These are phyloP conservation scores for Amylostereum areolatum DNA, from an alignment of 1,284 basidiomycete species.

Conservation along the genomic window DNA sequence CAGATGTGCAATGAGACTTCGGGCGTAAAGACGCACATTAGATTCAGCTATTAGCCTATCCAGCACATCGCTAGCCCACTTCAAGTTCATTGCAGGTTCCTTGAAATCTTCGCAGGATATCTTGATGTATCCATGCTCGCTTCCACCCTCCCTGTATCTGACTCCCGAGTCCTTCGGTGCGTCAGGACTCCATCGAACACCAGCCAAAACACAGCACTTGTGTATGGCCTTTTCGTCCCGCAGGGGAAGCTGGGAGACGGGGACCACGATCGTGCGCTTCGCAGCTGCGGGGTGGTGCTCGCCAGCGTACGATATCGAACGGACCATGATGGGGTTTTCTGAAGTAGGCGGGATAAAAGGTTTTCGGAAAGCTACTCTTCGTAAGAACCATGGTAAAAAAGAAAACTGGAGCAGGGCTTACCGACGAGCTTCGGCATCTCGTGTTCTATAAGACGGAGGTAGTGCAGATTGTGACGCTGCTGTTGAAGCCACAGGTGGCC, in stretches of 20 bases:
- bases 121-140: conserved; percentile 75
- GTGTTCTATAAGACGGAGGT: conserved; percentile 77
- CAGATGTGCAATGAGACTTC: conserved; percentile 1
- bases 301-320: conserved; percentile 72
- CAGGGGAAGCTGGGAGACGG: conserved; percentile 69
- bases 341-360: conserved; percentile 63
- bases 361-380: conserved; percentile 61
- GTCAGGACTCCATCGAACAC: conserved; percentile 73
- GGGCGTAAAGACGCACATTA: conserved; percentile 51
- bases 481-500: conserved; percentile 68
- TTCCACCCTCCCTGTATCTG: conserved; percentile 30
- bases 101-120: conserved; percentile 83
- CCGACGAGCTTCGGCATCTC: conserved; percentile 80
- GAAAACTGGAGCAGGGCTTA: conserved; percentile 34
- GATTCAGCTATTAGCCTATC: conserved; percentile 68
- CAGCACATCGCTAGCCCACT: conserved; percentile 78
- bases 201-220: conserved; percentile 78
- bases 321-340: conserved; percentile 58
- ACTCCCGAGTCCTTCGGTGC: conserved; percentile 65
- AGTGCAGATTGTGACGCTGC: conserved; percentile 64
- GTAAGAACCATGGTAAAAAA: conserved; percentile 7
- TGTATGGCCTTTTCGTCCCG: conserved; percentile 56
- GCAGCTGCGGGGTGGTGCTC: conserved; percentile 63
- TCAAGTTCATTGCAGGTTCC: conserved; percentile 74
- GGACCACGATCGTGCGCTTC: conserved; percentile 69